These are phyloP conservation scores for Trichophyton schoenleinii DNA, from an alignment of 2,329 filamentous ascomycete genomes.

Conservation along the genomic window DNA sequence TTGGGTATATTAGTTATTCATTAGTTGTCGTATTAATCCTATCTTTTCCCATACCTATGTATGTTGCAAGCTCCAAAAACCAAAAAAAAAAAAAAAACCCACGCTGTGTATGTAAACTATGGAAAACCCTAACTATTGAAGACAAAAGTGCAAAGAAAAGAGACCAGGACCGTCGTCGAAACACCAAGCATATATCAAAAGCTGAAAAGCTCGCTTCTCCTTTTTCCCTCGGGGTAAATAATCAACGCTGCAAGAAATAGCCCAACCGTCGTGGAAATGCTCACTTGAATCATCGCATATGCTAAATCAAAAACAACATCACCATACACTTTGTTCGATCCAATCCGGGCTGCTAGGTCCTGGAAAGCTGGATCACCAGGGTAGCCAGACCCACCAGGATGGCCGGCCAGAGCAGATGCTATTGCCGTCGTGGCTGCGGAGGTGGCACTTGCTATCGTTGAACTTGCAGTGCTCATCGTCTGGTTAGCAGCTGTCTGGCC, in stretches of 20 bases:
- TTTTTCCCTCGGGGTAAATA: constrained; percentile 36
- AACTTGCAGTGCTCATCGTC: constrained; percentile 10
- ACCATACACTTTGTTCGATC: constrained; percentile 24
- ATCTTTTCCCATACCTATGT: too few relatives aligned
- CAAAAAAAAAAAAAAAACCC: too few relatives aligned
- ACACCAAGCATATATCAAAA: constrained; percentile 12
- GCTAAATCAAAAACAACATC: constrained; percentile 32
- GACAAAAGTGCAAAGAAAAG: too few relatives aligned
- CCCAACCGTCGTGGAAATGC: constrained; percentile 37
- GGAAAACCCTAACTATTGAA: too few relatives aligned
- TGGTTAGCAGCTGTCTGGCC: neutral
- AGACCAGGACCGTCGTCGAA: neutral
- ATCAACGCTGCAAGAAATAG: constrained; percentile 36
- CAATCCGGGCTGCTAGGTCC: constrained; percentile 13
- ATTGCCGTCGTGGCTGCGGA: neutral
- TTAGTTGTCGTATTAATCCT: too few relatives aligned
- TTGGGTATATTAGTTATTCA: too few relatives aligned
- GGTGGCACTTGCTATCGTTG: neutral
- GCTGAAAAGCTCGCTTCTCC: constrained; percentile 36
- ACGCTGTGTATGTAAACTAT: neutral
- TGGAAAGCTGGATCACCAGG: neutral
- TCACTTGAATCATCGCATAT: constrained; percentile 37
- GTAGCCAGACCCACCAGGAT: neutral
- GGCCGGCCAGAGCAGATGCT: neutral
- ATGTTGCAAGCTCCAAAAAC: too few relatives aligned